Evolutionary conservation across 2,329 filamentous ascomycete species (phyloP).

Genomic region (Huntiella decipiens): DNA sequence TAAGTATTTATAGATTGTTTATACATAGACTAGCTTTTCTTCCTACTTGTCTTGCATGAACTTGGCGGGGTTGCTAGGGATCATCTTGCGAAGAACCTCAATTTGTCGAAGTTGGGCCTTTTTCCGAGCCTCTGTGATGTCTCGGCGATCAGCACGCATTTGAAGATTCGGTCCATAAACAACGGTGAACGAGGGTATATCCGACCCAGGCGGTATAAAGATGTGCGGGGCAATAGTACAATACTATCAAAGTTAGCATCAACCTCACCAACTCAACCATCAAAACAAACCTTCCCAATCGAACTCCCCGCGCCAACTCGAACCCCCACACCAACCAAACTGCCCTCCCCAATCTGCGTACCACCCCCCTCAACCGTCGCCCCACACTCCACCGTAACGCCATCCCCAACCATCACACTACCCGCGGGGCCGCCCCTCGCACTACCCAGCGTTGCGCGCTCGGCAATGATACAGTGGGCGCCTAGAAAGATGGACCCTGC

Average conservation of each 20-base stretch:
- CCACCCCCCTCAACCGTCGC: slow-evolving; percentile 42
- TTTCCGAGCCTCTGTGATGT: slow-evolving; percentile 43
- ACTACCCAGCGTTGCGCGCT: slow-evolving; percentile 38
- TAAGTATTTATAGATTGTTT: slow-evolving; percentile 2
- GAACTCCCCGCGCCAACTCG: slow-evolving; percentile 40
- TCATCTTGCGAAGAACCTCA: slow-evolving; percentile 45
- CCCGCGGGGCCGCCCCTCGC: slow-evolving; percentile 20
- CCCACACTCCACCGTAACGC: slow-evolving; percentile 41
- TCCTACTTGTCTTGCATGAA: slow-evolving; percentile 14
- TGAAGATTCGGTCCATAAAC: slow-evolving; percentile 43
- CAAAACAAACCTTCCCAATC: slow-evolving; percentile 38
- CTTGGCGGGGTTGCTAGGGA: slow-evolving; percentile 42
- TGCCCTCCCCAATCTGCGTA: slow-evolving; percentile 42
- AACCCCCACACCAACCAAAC: slow-evolving; percentile 38
- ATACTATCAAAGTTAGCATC: slow-evolving; percentile 25
- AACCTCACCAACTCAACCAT: not conserved
- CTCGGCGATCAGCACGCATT: slow-evolving; percentile 36
- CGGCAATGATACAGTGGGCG: slow-evolving; percentile 63
- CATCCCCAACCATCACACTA: slow-evolving; percentile 40
- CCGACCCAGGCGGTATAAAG: slow-evolving; percentile 35
- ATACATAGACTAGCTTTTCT: not conserved
- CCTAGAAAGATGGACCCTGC: slow-evolving; percentile 65
- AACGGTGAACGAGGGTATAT: slow-evolving; percentile 47
- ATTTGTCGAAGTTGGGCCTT: slow-evolving; percentile 48
- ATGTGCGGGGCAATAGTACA: slow-evolving; percentile 52